These are phyloP conservation scores for Camillea tinctor DNA, from an alignment of 2,329 filamentous ascomycete species.

Conservation along the genomic window DNA sequence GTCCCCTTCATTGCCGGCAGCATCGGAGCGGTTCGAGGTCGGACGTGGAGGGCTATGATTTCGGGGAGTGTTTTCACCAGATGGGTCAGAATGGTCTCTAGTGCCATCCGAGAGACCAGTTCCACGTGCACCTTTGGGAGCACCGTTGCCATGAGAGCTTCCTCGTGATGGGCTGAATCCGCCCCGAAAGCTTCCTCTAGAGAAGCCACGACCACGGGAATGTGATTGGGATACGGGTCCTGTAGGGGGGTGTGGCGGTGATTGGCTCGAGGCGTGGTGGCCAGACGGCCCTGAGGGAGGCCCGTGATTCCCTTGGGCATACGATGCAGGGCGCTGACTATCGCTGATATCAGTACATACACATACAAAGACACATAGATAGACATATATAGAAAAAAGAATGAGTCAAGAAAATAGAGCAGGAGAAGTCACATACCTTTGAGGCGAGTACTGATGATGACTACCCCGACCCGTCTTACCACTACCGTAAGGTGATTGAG, in stretches of 20 bases:
- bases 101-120: constrained; percentile 10
- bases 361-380: neutral
- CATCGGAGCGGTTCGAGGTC: constrained; percentile 24
- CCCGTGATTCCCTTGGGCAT: constrained; percentile 54
- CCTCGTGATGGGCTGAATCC: constrained; percentile 52
- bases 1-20: constrained; percentile 30
- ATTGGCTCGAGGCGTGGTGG: constrained; percentile 53
- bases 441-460: constrained; percentile 43
- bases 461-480: constrained; percentile 51
- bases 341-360: constrained; percentile 31
- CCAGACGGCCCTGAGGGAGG: constrained; percentile 52
- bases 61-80: constrained; percentile 34
- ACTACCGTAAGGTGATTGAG: constrained; percentile 57
- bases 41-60: constrained; percentile 31
- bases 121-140: constrained; percentile 63
- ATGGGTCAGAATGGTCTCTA: constrained; percentile 26
- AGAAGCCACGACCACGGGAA: constrained; percentile 43
- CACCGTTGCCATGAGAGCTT: constrained; percentile 55
- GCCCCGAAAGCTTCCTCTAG: constrained; percentile 57
- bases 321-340: constrained; percentile 63
- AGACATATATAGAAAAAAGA: neutral
- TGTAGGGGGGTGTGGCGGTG: constrained; percentile 55
- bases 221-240: constrained; percentile 52
- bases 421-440: constrained; percentile 25
- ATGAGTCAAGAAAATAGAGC: constrained; percentile 7